Base-by-base conservation (phyloP, 75 land plant genomes). In the Ceratopteris richardii region DNA sequence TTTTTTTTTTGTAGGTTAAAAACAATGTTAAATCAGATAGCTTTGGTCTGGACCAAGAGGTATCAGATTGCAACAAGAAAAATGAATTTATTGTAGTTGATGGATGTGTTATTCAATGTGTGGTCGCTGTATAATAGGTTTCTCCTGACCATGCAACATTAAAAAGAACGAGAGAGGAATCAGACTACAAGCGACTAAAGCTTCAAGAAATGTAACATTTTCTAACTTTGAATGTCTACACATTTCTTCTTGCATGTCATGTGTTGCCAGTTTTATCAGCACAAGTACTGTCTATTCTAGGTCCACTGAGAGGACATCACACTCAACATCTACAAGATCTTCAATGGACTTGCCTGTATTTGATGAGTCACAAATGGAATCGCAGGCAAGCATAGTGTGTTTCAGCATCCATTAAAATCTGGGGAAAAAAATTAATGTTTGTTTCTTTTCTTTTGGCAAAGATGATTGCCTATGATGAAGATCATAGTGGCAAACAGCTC, bases 391-490 rank as follows among this genome's bases (percentile, higher is more conserved):
- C 37, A 33, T 33, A 33, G 9, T 4, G 3, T 33, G 3, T 33
- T 9, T 33, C 37, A 33, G 9, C 7, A 4, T 33, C 37, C 9
- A 33, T 33, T 33, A n/a, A n/a, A n/a, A n/a, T n/a, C 31, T 44
- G 1, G 20, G 1, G 26, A 18, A 28, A 19, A 22, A 0, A 28
- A n/a, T n/a, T n/a, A n/a, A n/a, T n/a, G n/a, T n/a, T n/a, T n/a
- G n/a, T 36, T 0, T 46, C 29, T 33, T 33, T 4, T 33, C 29
- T 51, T 30, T 21, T 25, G 10, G 31, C 31, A 2, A 7, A 90
- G 96, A 74, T 86, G 16, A 84, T 94, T 62, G 80, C 75, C 43
- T 89, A 94, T 66, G 98, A 83, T 66, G 96, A 86, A 77, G 96
- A 90, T 67, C 69, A 83, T 56, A 77, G 85, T n/a, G 96, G 84